phyloP scores from a whole-genome alignment of 352 stramenopile species.

The Phytopythium cucurbitacearum region DNA sequence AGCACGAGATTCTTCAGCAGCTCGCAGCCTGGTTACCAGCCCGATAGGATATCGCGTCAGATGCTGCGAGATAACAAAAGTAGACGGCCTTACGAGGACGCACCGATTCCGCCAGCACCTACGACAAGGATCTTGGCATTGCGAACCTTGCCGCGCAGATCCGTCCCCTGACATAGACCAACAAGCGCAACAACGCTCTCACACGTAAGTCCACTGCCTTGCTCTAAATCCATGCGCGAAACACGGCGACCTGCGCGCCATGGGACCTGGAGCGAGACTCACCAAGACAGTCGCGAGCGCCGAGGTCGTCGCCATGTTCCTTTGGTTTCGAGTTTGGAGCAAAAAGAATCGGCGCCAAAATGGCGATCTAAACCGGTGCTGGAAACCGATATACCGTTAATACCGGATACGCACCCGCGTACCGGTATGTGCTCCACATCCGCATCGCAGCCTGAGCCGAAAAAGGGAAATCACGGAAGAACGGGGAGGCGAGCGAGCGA shows the following conservation, averaged over 20 bases:
- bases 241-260: not conserved
- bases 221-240: no score
- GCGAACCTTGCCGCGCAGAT: slow-evolving; percentile 68
- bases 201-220: no score
- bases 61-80: not conserved
- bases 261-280: slow-evolving; percentile 8
- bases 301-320: slow-evolving; percentile 21
- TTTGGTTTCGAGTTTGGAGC: not conserved
- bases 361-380: not conserved
- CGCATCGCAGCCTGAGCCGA: not conserved
- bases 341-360: no score
- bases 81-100: not conserved
- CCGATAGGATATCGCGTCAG: not conserved
- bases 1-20: slow-evolving; percentile 99
- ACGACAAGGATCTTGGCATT: slow-evolving; percentile 93
- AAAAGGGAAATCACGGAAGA: slow-evolving; percentile 3
- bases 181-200: not conserved
- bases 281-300: slow-evolving; percentile 43
- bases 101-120: slow-evolving; percentile 97
- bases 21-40: slow-evolving; percentile 86
- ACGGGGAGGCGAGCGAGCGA: not conserved
- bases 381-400: no score
- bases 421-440: no score
- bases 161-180: slow-evolving; percentile 28
- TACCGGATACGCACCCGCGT: not conserved